Conservation (phyloP, 2,329 filamentous ascomycete genomes). For the Sporothrix euskadiensis region DNA sequence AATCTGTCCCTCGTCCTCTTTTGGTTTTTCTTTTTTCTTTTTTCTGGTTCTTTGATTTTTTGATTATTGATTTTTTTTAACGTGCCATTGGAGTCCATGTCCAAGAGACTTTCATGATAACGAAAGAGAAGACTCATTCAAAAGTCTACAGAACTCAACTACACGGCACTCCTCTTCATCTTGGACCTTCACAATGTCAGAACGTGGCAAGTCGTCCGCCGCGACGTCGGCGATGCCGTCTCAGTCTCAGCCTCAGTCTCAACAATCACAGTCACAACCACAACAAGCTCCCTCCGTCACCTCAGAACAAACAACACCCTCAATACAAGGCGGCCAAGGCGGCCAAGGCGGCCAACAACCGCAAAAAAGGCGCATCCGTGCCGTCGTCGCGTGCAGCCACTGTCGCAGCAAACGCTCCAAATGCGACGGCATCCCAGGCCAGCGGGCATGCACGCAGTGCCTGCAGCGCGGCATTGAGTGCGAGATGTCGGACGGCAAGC, state of each 20-base stretch:
- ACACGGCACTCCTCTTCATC: neutral
- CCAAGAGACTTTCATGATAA: neutral
- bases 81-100: too few species aligned
- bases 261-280: neutral
- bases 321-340: neutral
- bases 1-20: neutral
- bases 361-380: slow-evolving; percentile 28
- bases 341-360: neutral
- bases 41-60: neutral
- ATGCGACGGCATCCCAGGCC: slow-evolving; percentile 28
- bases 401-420: slow-evolving; percentile 29
- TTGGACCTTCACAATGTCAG: neutral
- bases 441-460: slow-evolving; percentile 26
- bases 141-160: neutral
- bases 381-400: slow-evolving; percentile 29
- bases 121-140: neutral
- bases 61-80: neutral
- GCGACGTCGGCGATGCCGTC: slow-evolving; percentile 6
- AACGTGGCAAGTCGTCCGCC: neutral
- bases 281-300: neutral
- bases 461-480: slow-evolving; percentile 27
- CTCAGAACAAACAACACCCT: neutral
- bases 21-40: neutral
- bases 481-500: slow-evolving; percentile 28
- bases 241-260: neutral